These are phyloP conservation scores for Brassica hybrid DNA, from an alignment of 441 rosid genomes.

Conservation along the genomic window DNA sequence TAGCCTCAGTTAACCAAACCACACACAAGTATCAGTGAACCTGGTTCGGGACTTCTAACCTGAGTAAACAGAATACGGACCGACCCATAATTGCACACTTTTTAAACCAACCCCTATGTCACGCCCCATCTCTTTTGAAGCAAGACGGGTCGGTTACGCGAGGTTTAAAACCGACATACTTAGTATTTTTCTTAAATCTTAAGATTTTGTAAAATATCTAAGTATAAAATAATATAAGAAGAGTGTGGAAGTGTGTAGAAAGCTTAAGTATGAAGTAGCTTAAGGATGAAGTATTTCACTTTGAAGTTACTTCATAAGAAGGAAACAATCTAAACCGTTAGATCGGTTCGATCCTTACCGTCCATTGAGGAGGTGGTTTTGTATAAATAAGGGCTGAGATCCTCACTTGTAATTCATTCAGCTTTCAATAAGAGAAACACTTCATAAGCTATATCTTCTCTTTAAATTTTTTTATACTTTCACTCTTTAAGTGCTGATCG, in stretches of 20 bases:
- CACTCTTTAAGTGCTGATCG: neutral
- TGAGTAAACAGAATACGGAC: too few relatives aligned
- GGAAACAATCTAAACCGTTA: neutral
- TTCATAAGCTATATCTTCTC: neutral
- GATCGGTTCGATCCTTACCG: neutral
- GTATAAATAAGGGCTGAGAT: too few relatives aligned
- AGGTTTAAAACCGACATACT: neutral
- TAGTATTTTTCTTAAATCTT: too few relatives aligned
- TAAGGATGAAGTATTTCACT: neutral
- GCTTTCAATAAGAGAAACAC: neutral
- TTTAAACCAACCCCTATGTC: neutral
- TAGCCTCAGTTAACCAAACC: too few relatives aligned
- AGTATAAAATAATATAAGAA: neutral
- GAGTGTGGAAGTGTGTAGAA: too few relatives aligned
- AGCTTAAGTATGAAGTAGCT: too few relatives aligned
- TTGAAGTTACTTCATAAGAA: neutral
- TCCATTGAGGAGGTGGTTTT: neutral
- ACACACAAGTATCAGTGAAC: too few relatives aligned
- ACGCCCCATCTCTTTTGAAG: neutral
- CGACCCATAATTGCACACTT: too few relatives aligned
- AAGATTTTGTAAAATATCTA: neutral
- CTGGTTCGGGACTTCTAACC: too few relatives aligned
- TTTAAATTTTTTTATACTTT: too few relatives aligned
- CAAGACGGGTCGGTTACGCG: neutral
- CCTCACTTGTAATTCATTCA: too few relatives aligned